Base-by-base conservation (phyloP, 371 early-diverging fungal genomes). In the Cokeromyces recurvatus region DNA sequence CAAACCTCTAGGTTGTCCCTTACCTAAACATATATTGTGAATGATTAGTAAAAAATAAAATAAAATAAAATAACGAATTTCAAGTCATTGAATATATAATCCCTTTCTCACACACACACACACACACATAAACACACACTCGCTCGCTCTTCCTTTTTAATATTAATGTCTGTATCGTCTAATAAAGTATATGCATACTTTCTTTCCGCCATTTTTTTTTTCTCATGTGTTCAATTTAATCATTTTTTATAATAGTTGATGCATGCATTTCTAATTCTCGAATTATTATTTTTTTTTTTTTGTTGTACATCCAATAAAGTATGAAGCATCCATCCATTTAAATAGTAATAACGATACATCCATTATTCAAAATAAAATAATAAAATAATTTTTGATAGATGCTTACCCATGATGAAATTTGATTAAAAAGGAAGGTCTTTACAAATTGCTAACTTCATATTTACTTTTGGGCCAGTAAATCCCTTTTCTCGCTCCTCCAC, bases 1-100 rank as follows among this genome's bases (percentile, higher is more conserved):
- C 69, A 98, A 87, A 84, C 99, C 99, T 80, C 91, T 86, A 65
- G 95, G 94, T 79, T 94, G 91, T 78, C 92, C 87, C 74, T 85
- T 89, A 83, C 87, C 88, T 87, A 78, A 29, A 34, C n/a, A n/a
- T n/a, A n/a, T n/a, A n/a, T n/a, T n/a, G n/a, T n/a, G n/a, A 29
- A 11, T 7, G 29, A 7, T 29, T 5, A 11, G 11, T 5, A 29
- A 29, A 11, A 29, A 29, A 29, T 5, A 29, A 11, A 29, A 11
- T 7, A 11, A 29, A 11, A 5, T 29, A 29, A 11, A 7, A 29
- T 7, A 11, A 11, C 11, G 29, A 29, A 29, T n/a, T n/a, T n/a
- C n/a, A n/a, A n/a, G n/a, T n/a, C n/a, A n/a, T n/a, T n/a, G n/a
- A n/a, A n/a, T n/a, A n/a, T n/a, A n/a, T n/a, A n/a, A n/a, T n/a